These are phyloP conservation scores for Colletotrichum lupini DNA, from an alignment of 2,329 filamentous ascomycete species.

Conservation along the genomic window DNA sequence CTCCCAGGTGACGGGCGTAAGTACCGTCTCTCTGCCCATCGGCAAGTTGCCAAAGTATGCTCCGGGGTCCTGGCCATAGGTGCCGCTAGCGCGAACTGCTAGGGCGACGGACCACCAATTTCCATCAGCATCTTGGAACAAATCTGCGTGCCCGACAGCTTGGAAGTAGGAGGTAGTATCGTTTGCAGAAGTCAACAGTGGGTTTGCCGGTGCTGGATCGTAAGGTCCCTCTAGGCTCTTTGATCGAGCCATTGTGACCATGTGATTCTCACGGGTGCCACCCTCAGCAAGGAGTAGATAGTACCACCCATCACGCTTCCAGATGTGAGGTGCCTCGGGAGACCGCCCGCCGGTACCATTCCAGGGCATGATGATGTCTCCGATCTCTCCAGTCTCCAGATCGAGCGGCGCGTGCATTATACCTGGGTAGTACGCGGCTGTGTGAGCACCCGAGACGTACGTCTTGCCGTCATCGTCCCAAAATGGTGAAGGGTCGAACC, in stretches of 20 bases:
- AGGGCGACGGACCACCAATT: conserved; percentile 56
- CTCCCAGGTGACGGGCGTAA: conserved; percentile 52
- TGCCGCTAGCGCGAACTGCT: conserved; percentile 47
- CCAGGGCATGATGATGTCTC: conserved; percentile 55
- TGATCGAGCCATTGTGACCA: conserved; percentile 59
- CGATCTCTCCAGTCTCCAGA: conserved; percentile 52
- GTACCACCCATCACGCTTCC: conserved; percentile 61
- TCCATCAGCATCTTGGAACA: conserved; percentile 60
- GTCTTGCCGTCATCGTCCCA: conserved; percentile 67
- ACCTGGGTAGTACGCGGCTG: conserved; percentile 40
- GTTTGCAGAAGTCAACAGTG: conserved; percentile 55
- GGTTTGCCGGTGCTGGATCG: conserved; percentile 54
- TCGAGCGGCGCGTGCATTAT: conserved; percentile 53
- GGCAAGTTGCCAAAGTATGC: conserved; percentile 46
- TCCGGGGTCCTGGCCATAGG: conserved; percentile 46
- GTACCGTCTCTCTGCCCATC: conserved; percentile 56
- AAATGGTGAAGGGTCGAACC: conserved; percentile 62
- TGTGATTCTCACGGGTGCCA: conserved; percentile 61
- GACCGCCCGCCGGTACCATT: conserved; percentile 55
- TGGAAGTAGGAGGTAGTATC: conserved; percentile 59
- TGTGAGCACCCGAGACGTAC: conserved; percentile 56
- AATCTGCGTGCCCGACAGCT: conserved; percentile 66
- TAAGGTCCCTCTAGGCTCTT: conserved; percentile 56
- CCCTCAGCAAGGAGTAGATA: conserved; percentile 65
- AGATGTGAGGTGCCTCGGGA: conserved; percentile 66